phyloP scores from a whole-genome alignment of 257 asterid species.

The Asclepias syriaca region DNA sequence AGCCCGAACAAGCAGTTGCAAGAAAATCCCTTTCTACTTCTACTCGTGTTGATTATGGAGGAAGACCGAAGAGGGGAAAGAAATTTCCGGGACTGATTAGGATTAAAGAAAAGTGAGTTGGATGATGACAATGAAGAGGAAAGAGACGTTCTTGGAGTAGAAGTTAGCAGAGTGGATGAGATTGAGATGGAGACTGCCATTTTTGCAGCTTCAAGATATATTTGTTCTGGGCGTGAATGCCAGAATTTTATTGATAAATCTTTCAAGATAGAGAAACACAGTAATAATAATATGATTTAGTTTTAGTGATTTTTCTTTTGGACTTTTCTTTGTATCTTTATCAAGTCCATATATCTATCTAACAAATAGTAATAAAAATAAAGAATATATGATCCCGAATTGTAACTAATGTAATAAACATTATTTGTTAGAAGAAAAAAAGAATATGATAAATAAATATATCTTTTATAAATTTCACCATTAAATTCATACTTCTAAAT shows the following conservation, averaged over 20 bases:
- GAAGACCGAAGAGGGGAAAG: background rate
- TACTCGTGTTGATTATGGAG: background rate
- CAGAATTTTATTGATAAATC: background rate
- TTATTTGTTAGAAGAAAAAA: too few relatives aligned
- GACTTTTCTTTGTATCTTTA: background rate
- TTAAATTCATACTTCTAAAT: too few relatives aligned
- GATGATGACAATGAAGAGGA: background rate
- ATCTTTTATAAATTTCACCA: too few relatives aligned
- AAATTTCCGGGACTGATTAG: background rate
- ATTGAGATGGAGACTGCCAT: constrained; percentile 2
- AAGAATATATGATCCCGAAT: too few relatives aligned
- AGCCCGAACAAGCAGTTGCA: constrained; percentile 78
- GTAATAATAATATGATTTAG: background rate
- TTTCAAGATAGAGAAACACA: background rate
- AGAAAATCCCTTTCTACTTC: constrained; percentile 36
- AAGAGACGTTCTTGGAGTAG: background rate
- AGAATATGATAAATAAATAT: too few relatives aligned
- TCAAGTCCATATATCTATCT: too few relatives aligned
- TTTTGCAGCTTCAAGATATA: constrained; percentile 1
- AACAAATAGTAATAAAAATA: too few relatives aligned
- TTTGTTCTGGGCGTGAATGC: background rate
- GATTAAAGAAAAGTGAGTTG: background rate
- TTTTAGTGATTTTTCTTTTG: background rate
- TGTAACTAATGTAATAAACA: too few relatives aligned
- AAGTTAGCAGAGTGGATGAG: constrained; percentile 3